phyloP scores from a whole-genome alignment of 106 monocot species.

The Dendrobium catenatum region DNA sequence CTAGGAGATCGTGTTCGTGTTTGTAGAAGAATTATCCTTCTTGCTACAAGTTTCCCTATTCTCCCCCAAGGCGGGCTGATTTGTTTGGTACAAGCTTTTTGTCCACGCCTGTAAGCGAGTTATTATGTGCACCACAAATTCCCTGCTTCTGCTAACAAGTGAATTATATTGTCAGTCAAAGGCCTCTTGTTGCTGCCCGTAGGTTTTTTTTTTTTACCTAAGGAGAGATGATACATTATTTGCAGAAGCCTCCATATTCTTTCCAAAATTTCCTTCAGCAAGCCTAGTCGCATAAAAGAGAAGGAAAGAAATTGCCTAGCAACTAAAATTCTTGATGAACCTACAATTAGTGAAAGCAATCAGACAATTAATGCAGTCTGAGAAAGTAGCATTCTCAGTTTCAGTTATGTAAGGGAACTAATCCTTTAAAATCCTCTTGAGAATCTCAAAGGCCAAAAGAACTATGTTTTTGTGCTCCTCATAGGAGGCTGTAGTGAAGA shows the following conservation, averaged over 20 bases:
- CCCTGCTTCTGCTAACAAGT: no score
- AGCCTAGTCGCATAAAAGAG: constrained; percentile 87
- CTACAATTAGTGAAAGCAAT: constrained; percentile 94
- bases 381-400: constrained; percentile 75
- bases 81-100: no score
- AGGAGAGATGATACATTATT: constrained; percentile 26
- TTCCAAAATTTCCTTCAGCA: constrained; percentile 89
- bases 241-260: constrained; percentile 37
- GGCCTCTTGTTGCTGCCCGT: no score
- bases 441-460: constrained; percentile 87
- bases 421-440: constrained; percentile 93
- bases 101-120: no score
- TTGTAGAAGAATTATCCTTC: no score
- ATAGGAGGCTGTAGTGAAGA: constrained; percentile 91
- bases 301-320: constrained; percentile 85
- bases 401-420: constrained; percentile 94
- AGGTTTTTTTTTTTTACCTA: constrained; percentile 18
- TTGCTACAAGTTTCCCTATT: no score
- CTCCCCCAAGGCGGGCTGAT: no score
- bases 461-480: constrained; percentile 99
- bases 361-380: constrained; percentile 94
- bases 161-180: no score
- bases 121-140: no score
- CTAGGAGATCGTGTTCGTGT: no score
- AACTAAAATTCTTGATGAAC: constrained; percentile 92